These are phyloP conservation scores for Lotmaria passim DNA, from an alignment of 208 protist species.

Conservation along the genomic window DNA sequence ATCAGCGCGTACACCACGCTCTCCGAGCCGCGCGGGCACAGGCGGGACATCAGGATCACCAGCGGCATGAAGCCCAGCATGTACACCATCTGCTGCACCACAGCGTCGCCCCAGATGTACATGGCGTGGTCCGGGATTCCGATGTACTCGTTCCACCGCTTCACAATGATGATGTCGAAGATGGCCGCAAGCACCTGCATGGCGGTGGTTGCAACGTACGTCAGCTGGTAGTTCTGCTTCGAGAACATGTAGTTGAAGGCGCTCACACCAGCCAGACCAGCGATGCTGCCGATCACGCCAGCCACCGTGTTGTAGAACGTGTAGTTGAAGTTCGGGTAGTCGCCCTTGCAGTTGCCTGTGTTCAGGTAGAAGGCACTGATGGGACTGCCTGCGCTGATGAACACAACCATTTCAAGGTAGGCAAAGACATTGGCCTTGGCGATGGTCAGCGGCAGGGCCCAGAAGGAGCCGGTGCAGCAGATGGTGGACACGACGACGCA, in stretches of 20 bases:
- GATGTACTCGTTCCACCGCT: conserved; percentile 63
- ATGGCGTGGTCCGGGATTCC: conserved; percentile 63
- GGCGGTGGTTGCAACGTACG: conserved; percentile 41
- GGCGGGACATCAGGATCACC: conserved; percentile 61
- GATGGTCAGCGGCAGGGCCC: conserved; percentile 55
- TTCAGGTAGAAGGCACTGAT: conserved; percentile 59
- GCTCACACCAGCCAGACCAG: conserved; percentile 42
- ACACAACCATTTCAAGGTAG: conserved; percentile 52
- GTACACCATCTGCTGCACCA: conserved; percentile 60
- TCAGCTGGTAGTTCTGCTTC: conserved; percentile 53
- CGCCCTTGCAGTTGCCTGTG: conserved; percentile 44
- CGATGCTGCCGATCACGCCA: conserved; percentile 47
- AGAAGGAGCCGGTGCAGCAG: conserved; percentile 53
- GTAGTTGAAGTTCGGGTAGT: conserved; percentile 68
- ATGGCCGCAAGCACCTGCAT: conserved; percentile 46
- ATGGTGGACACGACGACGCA: conserved; percentile 44
- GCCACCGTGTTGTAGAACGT: conserved; percentile 69
- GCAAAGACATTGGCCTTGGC: conserved; percentile 68
- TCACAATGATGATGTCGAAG: conserved; percentile 69
- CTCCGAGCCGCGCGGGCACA: conserved; percentile 84
- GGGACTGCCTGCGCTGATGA: conserved; percentile 45
- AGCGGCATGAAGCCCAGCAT: conserved; percentile 81
- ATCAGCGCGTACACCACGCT: conserved; percentile 82
- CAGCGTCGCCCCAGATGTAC: conserved; percentile 75
- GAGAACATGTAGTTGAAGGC: conserved; percentile 67